phyloP scores from a whole-genome alignment of 306 rosid species.

The Rosa multiflora region DNA sequence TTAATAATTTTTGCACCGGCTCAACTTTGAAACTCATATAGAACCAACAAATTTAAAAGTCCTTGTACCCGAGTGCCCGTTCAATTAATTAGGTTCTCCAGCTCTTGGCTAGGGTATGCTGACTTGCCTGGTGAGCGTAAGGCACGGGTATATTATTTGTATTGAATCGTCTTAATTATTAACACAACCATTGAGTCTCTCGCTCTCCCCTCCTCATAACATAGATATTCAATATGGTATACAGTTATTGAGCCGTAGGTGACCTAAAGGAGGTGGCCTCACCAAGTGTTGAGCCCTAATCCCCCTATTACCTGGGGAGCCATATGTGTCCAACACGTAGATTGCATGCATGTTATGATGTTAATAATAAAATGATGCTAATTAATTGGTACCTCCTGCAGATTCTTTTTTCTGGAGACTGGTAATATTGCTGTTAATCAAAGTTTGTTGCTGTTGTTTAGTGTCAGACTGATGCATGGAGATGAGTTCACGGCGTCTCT shows the following conservation, averaged over 20 bases:
- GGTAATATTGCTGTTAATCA: background rate
- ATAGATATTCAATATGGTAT: background rate
- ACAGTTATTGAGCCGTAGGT: too few species aligned
- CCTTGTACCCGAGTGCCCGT: background rate
- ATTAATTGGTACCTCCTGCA: background rate
- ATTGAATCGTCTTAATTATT: background rate
- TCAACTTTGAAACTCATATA: background rate
- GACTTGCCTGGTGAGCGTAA: background rate
- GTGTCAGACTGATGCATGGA: background rate
- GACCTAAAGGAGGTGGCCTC: too few species aligned
- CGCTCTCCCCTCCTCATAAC: background rate
- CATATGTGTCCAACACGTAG: background rate
- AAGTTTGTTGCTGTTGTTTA: background rate
- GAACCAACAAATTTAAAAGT: background rate
- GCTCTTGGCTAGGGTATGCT: background rate
- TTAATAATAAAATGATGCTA: background rate
- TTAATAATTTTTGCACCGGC: background rate
- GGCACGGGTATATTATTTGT: too few species aligned
- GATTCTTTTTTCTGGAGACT: background rate
- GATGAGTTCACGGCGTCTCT: constrained; percentile 45
- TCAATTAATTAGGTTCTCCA: background rate
- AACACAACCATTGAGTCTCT: background rate
- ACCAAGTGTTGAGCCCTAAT: background rate
- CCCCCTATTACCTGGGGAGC: background rate
- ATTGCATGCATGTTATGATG: background rate